A percentile compares a stretch with the other conserved stretches of the same genome.
Evolutionary conservation across 768 basidiomycete genomes (phyloP).

Genomic region (Inosperma sp.): DNA sequence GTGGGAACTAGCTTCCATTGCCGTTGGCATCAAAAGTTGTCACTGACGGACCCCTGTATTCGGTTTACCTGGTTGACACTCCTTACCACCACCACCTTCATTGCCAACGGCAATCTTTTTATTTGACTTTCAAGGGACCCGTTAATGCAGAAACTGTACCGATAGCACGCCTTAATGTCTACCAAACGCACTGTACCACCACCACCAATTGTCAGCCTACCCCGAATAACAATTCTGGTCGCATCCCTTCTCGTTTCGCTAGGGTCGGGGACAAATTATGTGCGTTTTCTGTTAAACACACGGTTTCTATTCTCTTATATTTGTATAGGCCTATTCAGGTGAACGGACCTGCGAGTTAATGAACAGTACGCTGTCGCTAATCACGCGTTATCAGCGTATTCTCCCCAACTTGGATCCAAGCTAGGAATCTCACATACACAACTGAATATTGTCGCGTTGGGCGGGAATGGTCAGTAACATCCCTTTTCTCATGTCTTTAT

Average conservation of each 20-base stretch:
- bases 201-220: slow-evolving; percentile 33
- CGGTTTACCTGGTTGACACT: too few relatives aligned
- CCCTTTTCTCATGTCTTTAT: background rate
- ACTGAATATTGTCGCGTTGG: slow-evolving; percentile 76
- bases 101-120: too few relatives aligned
- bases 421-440: slow-evolving; percentile 75
- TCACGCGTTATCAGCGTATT: slow-evolving; percentile 75
- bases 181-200: slow-evolving; percentile 15
- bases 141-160: too few relatives aligned
- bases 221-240: slow-evolving; percentile 46
- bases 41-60: too few relatives aligned
- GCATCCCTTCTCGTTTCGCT: slow-evolving; percentile 58
- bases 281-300: slow-evolving; percentile 31
- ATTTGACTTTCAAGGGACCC: too few relatives aligned
- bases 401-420: slow-evolving; percentile 78
- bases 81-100: too few relatives aligned
- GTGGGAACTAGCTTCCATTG: too few relatives aligned
- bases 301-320: background rate
- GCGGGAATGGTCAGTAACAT: slow-evolving; percentile 60
- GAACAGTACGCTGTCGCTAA: too few relatives aligned
- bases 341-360: too few relatives aligned
- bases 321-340: slow-evolving; percentile 44
- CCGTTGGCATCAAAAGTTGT: too few relatives aligned
- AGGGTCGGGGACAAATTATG: slow-evolving; percentile 72
- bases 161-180: too few relatives aligned